Base-by-base conservation (phyloP, 2,329 filamentous ascomycete species). In the Sclerotinia subarctica region DNA sequence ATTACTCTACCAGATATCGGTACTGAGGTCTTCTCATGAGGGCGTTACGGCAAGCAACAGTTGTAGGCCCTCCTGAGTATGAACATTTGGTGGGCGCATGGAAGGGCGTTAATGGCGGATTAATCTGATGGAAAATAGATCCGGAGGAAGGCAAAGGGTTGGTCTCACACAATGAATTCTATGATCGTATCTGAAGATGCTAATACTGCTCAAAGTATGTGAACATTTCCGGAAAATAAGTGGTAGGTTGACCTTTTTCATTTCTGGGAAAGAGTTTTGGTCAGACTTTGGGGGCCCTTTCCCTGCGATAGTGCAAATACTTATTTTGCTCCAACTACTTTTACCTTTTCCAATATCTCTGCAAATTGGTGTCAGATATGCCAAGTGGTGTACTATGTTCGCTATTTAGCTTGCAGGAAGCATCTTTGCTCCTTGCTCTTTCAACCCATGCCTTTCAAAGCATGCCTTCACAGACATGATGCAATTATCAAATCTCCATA, bases 1-100 rank as follows among this genome's bases (percentile, higher is more conserved):
- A 85, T 77, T 90, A 90, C 76, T 90, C 87, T 47, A 91, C 89
- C 2, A 82, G 88, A 76, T 91, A 90, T 76, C 81, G 88, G 68
- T 91, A 91, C 77, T 91, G 76, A 21, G 26, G 15, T 38, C 24
- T 68, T n/a, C 46, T 54, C 35, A 49, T 1, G 13, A 44, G 11
- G 17, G 15, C 13, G 15, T 52, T 46, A 7, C 24, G 59, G 35
- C 35, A n/a, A 58, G 11, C 26, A 47, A 47, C 3, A 26, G 17
- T 51, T 19, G 5, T 15, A 15, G 5, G 5, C 59, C 59, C n/a
- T 42, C 59, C 59, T 42, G 59, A 21, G 17, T 51, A 10, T 51
- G 2, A 42, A 38, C 10, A 26, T 5, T 63, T 32, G 17, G 21
- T 44, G 58, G 60, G 57, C 29, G 62, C 65, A 65, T 56, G 24